Evolutionary conservation across 305 asterid species (phyloP).

Genomic region (Fraxinus ornus): DNA sequence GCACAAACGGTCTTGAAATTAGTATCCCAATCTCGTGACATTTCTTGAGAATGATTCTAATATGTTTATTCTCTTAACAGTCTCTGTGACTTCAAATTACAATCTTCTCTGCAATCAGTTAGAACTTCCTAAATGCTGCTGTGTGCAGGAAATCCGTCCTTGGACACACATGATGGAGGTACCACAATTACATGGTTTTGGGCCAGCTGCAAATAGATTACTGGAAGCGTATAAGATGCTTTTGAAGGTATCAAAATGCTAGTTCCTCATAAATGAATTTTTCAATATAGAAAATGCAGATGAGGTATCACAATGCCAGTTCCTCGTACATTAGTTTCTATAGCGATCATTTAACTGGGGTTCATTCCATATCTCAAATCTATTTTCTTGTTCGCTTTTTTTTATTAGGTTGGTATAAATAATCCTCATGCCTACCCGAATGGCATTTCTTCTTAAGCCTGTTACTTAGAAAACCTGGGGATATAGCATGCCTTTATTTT

Average conservation of each 20-base stretch:
- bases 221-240: conserved; percentile 97
- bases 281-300: conserved; percentile 16
- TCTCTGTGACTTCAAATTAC: not conserved
- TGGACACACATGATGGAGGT: conserved; percentile 99
- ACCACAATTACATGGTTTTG: conserved; percentile 97
- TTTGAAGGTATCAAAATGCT: conserved; percentile 63
- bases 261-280: conserved; percentile 15
- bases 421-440: no score
- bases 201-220: conserved; percentile 93
- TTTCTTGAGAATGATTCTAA: not conserved
- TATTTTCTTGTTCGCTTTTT: no score
- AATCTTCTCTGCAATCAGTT: not conserved
- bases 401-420: no score
- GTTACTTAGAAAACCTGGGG: no score
- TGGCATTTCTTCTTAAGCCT: no score
- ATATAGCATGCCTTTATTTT: no score
- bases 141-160: conserved; percentile 87
- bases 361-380: no score
- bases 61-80: not conserved
- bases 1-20: not conserved
- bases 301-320: no score
- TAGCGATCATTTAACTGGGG: no score
- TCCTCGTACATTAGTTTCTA: no score
- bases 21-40: not conserved
- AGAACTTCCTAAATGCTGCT: not conserved